These are phyloP conservation scores for Tricholoma bakamatsutake DNA, from an alignment of 768 basidiomycete species.

Conservation along the genomic window DNA sequence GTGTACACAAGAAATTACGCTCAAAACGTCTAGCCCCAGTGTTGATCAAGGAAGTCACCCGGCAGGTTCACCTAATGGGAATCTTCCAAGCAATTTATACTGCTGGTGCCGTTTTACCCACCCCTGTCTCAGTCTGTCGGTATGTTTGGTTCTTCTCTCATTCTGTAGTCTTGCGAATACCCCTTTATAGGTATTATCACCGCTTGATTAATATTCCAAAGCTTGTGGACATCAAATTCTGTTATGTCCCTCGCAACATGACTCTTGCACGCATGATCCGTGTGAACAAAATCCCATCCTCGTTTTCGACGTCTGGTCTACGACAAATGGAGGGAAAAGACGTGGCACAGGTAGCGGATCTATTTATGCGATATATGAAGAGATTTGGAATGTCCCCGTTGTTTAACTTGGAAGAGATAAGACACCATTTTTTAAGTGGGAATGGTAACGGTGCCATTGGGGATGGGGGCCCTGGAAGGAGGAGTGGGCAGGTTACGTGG, in stretches of 20 bases:
- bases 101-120: constrained; percentile 88
- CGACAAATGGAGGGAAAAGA: constrained; percentile 88
- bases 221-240: constrained; percentile 86
- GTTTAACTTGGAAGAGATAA: constrained; percentile 70
- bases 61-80: constrained; percentile 83
- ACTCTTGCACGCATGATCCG: constrained; percentile 90
- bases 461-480: constrained; percentile 44
- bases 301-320: constrained; percentile 52
- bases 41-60: constrained; percentile 94
- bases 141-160: constrained; percentile 25
- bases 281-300: constrained; percentile 58
- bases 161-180: constrained; percentile 5
- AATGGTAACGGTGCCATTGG: constrained; percentile 52
- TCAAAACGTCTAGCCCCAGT: constrained; percentile 94
- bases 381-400: constrained; percentile 81
- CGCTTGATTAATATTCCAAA: constrained; percentile 89
- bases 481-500: constrained; percentile 88
- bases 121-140: constrained; percentile 85
- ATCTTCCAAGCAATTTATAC: constrained; percentile 98
- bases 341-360: constrained; percentile 57
- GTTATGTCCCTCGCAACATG: constrained; percentile 78
- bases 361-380: constrained; percentile 75
- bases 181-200: constrained; percentile 70
- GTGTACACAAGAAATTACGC: constrained; percentile 95
- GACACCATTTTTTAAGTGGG: constrained; percentile 87